These are phyloP conservation scores for Candida lessepsii DNA, from an alignment of 805 yeast species.

Conservation along the genomic window DNA sequence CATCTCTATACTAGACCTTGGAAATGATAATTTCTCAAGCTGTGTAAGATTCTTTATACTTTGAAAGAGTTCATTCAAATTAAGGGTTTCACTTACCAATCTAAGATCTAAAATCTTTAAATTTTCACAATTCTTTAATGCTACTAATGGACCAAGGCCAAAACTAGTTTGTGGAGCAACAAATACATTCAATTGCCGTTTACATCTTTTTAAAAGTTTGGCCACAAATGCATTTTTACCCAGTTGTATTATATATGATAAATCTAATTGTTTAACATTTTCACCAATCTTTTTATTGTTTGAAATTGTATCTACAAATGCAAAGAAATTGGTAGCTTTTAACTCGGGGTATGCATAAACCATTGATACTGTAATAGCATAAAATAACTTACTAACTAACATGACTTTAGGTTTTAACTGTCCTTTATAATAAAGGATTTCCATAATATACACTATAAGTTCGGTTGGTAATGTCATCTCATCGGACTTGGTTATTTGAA, in stretches of 20 bases:
- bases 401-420: constrained; percentile 49
- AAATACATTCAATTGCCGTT: constrained; percentile 61
- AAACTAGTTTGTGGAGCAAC: constrained; percentile 94
- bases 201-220: constrained; percentile 74
- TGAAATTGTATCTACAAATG: constrained; percentile 69
- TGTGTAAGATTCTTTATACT: constrained; percentile 63
- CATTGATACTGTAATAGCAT: constrained; percentile 57
- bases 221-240: constrained; percentile 93
- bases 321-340: constrained; percentile 62
- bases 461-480: constrained; percentile 36
- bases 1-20: constrained; percentile 80
- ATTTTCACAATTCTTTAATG: constrained; percentile 67
- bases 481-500: constrained; percentile 2
- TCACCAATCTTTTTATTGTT: constrained; percentile 50
- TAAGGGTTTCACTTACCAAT: constrained; percentile 86
- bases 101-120: constrained; percentile 72
- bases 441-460: constrained; percentile 31
- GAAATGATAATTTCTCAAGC: constrained; percentile 78
- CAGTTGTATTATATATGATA: constrained; percentile 78
- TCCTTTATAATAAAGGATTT: constrained; percentile 26
- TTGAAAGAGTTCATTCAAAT: constrained; percentile 71
- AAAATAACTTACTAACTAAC: constrained; percentile 61
- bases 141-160: constrained; percentile 86
- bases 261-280: constrained; percentile 63
- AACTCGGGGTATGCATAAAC: constrained; percentile 65